Evolutionary conservation across 2,329 filamentous ascomycete genomes (phyloP), one percentile per base, ranked within the genome.

Genomic region (Domatiomyces globalis): DNA sequence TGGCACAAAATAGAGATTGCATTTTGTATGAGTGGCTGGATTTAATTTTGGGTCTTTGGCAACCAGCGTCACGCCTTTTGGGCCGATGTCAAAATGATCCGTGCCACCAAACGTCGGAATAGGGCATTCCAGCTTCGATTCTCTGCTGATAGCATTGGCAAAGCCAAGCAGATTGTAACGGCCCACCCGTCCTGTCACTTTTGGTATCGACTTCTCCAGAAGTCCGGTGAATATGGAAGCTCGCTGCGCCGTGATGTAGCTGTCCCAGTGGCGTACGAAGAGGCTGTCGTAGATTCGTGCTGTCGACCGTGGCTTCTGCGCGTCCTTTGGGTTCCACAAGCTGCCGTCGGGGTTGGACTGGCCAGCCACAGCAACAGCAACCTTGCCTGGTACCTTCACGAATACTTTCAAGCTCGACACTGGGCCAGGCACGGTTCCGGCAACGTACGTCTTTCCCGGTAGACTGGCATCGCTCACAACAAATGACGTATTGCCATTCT

Each of bases 201-300:
- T 62, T 25, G 69, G 56, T 12, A 68, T 63, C 17, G 65, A 61
- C 51, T 64, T 67, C 55, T 69, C 64, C 15, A 77, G 63, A 39
- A 73, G 61, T 20, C 70, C 74, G 58, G 70, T 72, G 61, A 69
- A 77, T 45, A 77, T 70, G 0, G 73, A 61, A 55, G 73, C 74
- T 49, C 66, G 69, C 59, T 76, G 67, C n/a, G 70, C 68, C 19
- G 69, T 67, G 12, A 74, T 62, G 56, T 72, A 77, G 5, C 67
- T 62, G 56, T 77, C 74, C 74, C 74, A 77, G 56, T 76, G 73
- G 36, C 74, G 66, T 10, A 77, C 74, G 58, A 72, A 76, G 17
- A 75, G 65, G 7, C 68, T 71, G 18, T 72, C 72, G 58, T 76
- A 77, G 3, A 77, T 58, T 46, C 63, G 68, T 1, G 71, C 74